A percentile compares a stretch with the other conserved stretches of the same genome.
Conservation (phyloP, 306 rosid species). For the Oxytropis ochrocephala region DNA sequence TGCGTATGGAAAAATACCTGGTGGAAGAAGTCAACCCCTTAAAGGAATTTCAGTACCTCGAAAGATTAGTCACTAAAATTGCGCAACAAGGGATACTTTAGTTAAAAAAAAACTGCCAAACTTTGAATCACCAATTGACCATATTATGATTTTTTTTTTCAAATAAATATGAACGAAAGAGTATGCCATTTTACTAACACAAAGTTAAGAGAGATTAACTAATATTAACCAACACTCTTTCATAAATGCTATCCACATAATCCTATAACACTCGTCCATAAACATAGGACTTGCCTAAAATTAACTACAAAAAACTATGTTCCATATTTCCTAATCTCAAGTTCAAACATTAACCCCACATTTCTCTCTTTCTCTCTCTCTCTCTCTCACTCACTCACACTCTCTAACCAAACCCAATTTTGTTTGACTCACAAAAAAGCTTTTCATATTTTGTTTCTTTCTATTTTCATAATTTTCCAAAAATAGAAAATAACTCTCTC, state of each 20-base stretch:
- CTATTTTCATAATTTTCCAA: slow-evolving; percentile 13
- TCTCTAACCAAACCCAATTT: slow-evolving; percentile 49
- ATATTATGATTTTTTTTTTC: too few species aligned
- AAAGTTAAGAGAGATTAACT: slow-evolving; percentile 5
- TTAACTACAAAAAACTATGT: slow-evolving; percentile 19
- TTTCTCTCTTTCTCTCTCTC: too few species aligned
- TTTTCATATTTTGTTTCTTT: not conserved
- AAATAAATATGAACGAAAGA: too few species aligned
- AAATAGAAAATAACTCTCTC: slow-evolving; percentile 28
- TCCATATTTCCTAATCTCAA: slow-evolving; percentile 16
- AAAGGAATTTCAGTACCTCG: too few species aligned
- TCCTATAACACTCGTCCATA: slow-evolving; percentile 32
- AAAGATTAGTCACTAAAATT: too few species aligned
- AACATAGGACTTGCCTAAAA: slow-evolving; percentile 38
- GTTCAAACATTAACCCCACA: slow-evolving; percentile 52
- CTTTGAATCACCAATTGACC: too few species aligned
- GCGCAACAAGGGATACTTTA: too few species aligned
- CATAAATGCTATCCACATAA: slow-evolving; percentile 34
- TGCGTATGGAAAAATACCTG: too few species aligned
- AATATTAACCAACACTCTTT: slow-evolving; percentile 23
- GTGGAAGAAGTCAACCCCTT: too few species aligned
- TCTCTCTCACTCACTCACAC: slow-evolving; percentile 30
- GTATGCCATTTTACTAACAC: not conserved
- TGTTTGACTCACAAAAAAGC: slow-evolving; percentile 8
- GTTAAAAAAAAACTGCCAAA: too few species aligned